Conservation (phyloP, 169 alveolate genomes). For the Cryptosporidium felis region DNA sequence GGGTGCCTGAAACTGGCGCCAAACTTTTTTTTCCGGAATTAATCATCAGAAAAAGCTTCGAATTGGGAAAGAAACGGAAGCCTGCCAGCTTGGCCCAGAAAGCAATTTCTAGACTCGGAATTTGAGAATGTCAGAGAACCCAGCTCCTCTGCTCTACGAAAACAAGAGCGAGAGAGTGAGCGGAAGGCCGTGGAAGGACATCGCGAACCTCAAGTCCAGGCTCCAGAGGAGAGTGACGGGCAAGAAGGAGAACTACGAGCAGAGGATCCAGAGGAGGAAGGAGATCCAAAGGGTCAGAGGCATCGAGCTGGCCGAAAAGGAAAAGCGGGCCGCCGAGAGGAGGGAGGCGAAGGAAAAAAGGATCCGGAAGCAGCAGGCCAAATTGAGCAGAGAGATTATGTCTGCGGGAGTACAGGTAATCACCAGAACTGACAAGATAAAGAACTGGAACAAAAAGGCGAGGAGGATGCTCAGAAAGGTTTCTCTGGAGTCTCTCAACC, state of each 20-base stretch:
- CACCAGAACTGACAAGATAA: slow-evolving; percentile 51
- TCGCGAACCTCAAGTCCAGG: slow-evolving; percentile 27
- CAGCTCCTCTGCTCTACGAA: slow-evolving; percentile 29
- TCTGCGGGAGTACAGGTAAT: slow-evolving; percentile 65
- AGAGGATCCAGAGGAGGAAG: slow-evolving; percentile 4
- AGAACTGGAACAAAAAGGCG: slow-evolving; percentile 65
- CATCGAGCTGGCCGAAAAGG: slow-evolving; percentile 23
- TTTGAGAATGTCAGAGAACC: slow-evolving; percentile 1
- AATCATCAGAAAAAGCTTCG: too few species aligned
- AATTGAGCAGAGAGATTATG: slow-evolving; percentile 5
- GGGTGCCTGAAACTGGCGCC: too few species aligned
- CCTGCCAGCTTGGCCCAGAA: too few species aligned
- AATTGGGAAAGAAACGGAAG: too few species aligned
- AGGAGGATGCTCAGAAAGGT: slow-evolving; percentile 56
- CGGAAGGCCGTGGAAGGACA: slow-evolving; percentile 68
- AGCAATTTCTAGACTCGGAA: background rate
- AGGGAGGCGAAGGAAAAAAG: slow-evolving; percentile 34
- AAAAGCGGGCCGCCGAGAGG: background rate
- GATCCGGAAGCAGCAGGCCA: slow-evolving; percentile 5
- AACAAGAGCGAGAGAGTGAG: slow-evolving; percentile 35
- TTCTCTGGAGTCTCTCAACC: slow-evolving; percentile 38
- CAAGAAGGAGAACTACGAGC: slow-evolving; percentile 14
- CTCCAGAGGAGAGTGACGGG: slow-evolving; percentile 22
- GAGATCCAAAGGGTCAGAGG: slow-evolving; percentile 22
- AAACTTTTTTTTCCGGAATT: too few species aligned